Percentiles rank a stretch among this genome's conserved stretches.
phyloP scores from a whole-genome alignment of 2,329 filamentous ascomycete genomes.

The Diaporthe aspalathi region DNA sequence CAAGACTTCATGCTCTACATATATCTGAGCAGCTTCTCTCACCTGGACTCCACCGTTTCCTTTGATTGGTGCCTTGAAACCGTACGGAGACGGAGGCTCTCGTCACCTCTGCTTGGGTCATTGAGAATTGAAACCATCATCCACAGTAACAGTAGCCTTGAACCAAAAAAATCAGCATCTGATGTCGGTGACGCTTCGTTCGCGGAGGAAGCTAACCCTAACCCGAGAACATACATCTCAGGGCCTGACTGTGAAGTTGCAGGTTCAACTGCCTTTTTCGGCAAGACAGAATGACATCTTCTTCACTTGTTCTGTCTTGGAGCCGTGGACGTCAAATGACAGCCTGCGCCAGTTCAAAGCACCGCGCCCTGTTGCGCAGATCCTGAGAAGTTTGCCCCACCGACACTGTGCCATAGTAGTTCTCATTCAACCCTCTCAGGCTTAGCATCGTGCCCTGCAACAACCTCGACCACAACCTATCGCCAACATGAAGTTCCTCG shows the following conservation, averaged over 20 bases:
- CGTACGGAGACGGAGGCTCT: too few relatives aligned
- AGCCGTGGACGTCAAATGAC: background rate
- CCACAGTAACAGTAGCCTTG: too few relatives aligned
- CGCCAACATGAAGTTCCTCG: constrained; percentile 29
- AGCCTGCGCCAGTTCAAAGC: background rate
- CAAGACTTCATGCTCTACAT: too few relatives aligned
- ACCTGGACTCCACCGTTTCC: too few relatives aligned
- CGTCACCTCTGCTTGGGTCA: too few relatives aligned
- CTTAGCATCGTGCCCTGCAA: background rate
- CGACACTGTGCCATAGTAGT: background rate
- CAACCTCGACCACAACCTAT: background rate
- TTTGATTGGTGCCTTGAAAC: too few relatives aligned
- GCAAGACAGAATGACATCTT: constrained; percentile 4
- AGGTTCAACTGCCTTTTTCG: constrained; percentile 9
- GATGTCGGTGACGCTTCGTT: too few relatives aligned
- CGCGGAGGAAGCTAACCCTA: constrained; percentile 6
- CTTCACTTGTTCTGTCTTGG: background rate
- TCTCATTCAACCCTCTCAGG: background rate
- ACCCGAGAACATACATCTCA: background rate
- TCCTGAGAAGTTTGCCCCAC: background rate
- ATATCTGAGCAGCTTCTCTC: too few relatives aligned
- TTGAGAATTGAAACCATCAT: too few relatives aligned
- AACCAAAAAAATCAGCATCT: too few relatives aligned
- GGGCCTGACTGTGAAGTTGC: background rate
- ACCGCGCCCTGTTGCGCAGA: background rate